phyloP scores from a whole-genome alignment of 176 grass and related monocot genomes.

The Microstegium vimineum region DNA sequence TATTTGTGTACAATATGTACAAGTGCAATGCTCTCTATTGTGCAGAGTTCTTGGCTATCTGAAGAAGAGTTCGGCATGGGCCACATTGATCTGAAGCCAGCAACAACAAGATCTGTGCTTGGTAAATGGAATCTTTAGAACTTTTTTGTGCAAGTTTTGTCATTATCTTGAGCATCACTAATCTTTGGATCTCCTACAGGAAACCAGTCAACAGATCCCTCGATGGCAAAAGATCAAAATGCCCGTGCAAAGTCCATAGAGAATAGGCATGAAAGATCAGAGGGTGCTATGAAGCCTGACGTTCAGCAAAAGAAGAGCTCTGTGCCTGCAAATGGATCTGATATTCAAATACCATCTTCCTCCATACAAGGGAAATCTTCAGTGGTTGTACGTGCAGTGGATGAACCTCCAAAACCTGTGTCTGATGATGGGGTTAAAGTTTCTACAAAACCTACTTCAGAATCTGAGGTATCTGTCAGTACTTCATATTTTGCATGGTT shows the following conservation, averaged over 20 bases:
- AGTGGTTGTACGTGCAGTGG: slow-evolving; percentile 40
- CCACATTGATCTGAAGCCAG: slow-evolving; percentile 76
- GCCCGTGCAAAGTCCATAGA: slow-evolving; percentile 65
- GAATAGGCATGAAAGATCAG: slow-evolving; percentile 66
- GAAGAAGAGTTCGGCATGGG: slow-evolving; percentile 98
- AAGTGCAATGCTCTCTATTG: neutral
- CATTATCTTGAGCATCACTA: slow-evolving; percentile 18
- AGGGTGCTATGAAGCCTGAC: slow-evolving; percentile 56
- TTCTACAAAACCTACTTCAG: slow-evolving; percentile 49
- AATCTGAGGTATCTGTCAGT: slow-evolving; percentile 68
- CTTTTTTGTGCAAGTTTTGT: neutral
- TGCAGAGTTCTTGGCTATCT: slow-evolving; percentile 95
- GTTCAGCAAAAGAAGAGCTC: slow-evolving; percentile 53
- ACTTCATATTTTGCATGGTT: neutral
- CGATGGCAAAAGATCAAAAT: slow-evolving; percentile 50
- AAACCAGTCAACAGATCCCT: slow-evolving; percentile 57
- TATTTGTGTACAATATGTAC: slow-evolving; percentile 1
- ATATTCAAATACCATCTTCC: slow-evolving; percentile 41
- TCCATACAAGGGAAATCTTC: slow-evolving; percentile 52
- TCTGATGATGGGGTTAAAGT: slow-evolving; percentile 60
- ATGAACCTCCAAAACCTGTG: slow-evolving; percentile 60
- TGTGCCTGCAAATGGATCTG: slow-evolving; percentile 50
- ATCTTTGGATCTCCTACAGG: slow-evolving; percentile 44
- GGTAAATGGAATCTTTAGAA: slow-evolving; percentile 48
- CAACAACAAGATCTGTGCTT: slow-evolving; percentile 49